Conservation (phyloP, 768 basidiomycete species). For the Trametopsis cervina region DNA sequence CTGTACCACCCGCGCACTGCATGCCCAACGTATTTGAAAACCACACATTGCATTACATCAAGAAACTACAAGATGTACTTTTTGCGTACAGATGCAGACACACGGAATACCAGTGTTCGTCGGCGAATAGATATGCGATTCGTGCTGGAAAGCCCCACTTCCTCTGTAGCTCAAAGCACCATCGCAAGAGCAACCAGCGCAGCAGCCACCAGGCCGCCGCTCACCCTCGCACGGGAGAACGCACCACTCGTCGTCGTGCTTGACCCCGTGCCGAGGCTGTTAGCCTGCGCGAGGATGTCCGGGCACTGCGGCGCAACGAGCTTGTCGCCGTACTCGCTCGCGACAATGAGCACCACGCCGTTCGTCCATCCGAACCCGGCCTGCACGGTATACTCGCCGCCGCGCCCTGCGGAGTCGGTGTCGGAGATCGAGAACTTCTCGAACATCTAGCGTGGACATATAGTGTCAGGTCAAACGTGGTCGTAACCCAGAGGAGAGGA, state of each 20-base stretch:
- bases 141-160: too few species aligned
- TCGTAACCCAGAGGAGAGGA: background rate
- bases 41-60: too few species aligned
- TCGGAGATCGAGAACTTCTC: constrained; percentile 82
- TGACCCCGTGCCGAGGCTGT: background rate
- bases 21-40: too few species aligned
- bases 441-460: constrained; percentile 61
- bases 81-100: too few species aligned
- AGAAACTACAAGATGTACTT: too few species aligned
- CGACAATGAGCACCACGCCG: constrained; percentile 71
- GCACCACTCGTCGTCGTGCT: background rate
- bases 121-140: too few species aligned
- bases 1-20: too few species aligned
- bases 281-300: constrained; percentile 18
- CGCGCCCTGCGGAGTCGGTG: constrained; percentile 70
- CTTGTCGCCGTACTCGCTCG: constrained; percentile 54
- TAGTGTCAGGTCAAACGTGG: too few species aligned
- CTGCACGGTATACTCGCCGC: constrained; percentile 88
- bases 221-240: background rate
- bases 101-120: too few species aligned
- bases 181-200: too few species aligned
- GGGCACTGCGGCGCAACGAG: constrained; percentile 65
- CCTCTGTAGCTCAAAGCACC: too few species aligned
- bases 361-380: constrained; percentile 90
- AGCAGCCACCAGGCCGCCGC: too few species aligned